Evolutionary conservation across 805 yeast species (phyloP).

Genomic region (Yamadazyma endophytica): DNA sequence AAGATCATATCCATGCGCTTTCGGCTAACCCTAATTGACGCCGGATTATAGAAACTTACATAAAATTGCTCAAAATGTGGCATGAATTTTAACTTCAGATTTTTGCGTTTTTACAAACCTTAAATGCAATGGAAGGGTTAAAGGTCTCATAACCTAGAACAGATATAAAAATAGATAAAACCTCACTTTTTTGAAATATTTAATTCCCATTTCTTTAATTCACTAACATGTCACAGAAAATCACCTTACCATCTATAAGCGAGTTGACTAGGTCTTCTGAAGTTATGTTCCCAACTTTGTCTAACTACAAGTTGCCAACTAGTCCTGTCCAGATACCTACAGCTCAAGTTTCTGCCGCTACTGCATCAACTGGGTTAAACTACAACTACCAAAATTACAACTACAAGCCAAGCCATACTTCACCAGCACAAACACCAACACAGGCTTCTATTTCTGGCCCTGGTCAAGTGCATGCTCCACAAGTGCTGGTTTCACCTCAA

Average conservation of each 20-base stretch:
- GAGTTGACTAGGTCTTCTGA: slow-evolving; percentile 16
- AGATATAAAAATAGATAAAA: background rate
- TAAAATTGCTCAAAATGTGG: too few species aligned
- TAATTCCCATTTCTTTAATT: too few species aligned
- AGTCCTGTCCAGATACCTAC: slow-evolving; percentile 1
- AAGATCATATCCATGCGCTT: too few species aligned
- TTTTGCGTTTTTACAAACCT: too few species aligned
- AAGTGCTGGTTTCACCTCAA: background rate
- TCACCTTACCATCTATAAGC: slow-evolving; percentile 23
- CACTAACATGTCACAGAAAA: slow-evolving; percentile 6
- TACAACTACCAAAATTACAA: background rate
- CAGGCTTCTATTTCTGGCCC: slow-evolving; percentile 3
- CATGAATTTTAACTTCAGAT: too few species aligned
- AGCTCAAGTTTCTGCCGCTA: background rate
- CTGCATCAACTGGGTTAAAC: background rate
- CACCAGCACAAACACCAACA: slow-evolving; percentile 3
- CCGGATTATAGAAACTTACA: too few species aligned
- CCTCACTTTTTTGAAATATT: background rate
- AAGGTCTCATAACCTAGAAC: background rate
- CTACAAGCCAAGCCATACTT: slow-evolving; percentile 1
- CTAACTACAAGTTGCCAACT: too few species aligned
- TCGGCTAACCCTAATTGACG: too few species aligned
- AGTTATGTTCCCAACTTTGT: slow-evolving; percentile 8
- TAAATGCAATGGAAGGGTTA: background rate
- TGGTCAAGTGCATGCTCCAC: slow-evolving; percentile 2